Percentiles rank a stretch among this genome's conserved stretches.
Evolutionary conservation across 2,329 filamentous ascomycete genomes (phyloP).

Genomic region (Akanthomyces dipterigenus): DNA sequence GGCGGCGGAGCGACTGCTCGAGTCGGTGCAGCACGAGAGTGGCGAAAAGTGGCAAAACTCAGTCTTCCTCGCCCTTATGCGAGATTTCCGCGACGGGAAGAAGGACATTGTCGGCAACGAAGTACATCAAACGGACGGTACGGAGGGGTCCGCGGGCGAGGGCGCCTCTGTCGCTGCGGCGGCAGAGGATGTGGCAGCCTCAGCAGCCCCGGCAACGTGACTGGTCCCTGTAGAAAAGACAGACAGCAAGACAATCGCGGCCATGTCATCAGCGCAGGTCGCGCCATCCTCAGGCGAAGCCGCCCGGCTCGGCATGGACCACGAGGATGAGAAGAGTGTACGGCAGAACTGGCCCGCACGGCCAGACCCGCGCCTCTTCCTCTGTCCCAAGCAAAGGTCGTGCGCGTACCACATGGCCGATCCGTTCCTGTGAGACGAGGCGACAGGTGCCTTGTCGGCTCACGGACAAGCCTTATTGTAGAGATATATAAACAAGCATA

Average conservation of each 20-base stretch:
- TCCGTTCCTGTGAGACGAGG: not conserved
- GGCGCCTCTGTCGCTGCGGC: not conserved
- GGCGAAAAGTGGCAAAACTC: constrained; percentile 43
- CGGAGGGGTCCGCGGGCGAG: constrained; percentile 5
- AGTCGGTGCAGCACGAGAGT: constrained; percentile 36
- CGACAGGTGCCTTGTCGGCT: no score
- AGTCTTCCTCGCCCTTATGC: constrained; percentile 37
- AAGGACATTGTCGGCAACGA: constrained; percentile 38
- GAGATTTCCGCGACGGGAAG: constrained; percentile 37
- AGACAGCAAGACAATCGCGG: not conserved
- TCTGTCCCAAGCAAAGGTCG: not conserved
- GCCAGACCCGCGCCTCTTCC: not conserved
- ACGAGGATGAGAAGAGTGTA: not conserved
- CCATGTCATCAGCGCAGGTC: not conserved
- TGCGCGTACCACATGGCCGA: not conserved
- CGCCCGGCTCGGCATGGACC: no score
- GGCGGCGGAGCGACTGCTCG: constrained; percentile 35
- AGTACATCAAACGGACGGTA: constrained; percentile 26
- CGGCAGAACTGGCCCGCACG: no score
- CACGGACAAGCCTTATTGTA: no score
- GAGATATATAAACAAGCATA: no score
- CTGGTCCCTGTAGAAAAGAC: not conserved
- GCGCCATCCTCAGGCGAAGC: not conserved
- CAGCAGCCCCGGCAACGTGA: constrained; percentile 3
- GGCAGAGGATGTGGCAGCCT: not conserved